Evolutionary conservation across 331 rosid species (phyloP).

Genomic region (Quercus phellos): DNA sequence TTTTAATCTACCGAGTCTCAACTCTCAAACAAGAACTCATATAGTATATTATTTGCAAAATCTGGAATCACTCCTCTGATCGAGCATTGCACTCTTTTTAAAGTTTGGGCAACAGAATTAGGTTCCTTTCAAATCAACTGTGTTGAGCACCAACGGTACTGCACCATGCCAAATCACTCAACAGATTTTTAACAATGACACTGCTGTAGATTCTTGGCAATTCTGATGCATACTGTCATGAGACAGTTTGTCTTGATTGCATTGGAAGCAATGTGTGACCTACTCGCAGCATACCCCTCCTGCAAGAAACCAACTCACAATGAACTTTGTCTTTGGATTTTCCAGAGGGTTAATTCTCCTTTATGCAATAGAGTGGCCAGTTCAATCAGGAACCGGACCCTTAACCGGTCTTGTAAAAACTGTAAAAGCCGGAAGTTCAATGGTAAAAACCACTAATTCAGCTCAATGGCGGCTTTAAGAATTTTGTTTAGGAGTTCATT

Average conservation of each 20-base stretch:
- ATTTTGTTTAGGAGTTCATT: too few species aligned
- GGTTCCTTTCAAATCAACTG: neutral
- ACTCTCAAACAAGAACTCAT: neutral
- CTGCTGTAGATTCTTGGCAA: constrained; percentile 53
- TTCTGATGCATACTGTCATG: constrained; percentile 71
- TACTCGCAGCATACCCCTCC: constrained; percentile 81
- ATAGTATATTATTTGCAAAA: neutral
- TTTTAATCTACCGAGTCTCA: neutral
- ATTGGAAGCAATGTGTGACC: constrained; percentile 77
- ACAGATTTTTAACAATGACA: neutral
- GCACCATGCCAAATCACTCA: neutral
- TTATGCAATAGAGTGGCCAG: neutral
- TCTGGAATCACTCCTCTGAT: neutral
- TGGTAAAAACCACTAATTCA: too few species aligned
- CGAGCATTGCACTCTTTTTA: neutral
- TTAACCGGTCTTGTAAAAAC: too few species aligned
- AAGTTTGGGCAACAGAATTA: neutral
- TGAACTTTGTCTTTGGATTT: constrained; percentile 4
- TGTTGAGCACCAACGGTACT: neutral
- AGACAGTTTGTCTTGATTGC: constrained; percentile 85
- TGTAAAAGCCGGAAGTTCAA: too few species aligned
- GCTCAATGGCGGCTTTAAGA: too few species aligned
- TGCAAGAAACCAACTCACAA: constrained; percentile 35
- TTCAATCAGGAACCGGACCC: too few species aligned
- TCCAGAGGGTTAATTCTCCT: neutral